phyloP scores from a whole-genome alignment of 2,329 filamentous ascomycete genomes.

The Teratosphaeria nubilosa region DNA sequence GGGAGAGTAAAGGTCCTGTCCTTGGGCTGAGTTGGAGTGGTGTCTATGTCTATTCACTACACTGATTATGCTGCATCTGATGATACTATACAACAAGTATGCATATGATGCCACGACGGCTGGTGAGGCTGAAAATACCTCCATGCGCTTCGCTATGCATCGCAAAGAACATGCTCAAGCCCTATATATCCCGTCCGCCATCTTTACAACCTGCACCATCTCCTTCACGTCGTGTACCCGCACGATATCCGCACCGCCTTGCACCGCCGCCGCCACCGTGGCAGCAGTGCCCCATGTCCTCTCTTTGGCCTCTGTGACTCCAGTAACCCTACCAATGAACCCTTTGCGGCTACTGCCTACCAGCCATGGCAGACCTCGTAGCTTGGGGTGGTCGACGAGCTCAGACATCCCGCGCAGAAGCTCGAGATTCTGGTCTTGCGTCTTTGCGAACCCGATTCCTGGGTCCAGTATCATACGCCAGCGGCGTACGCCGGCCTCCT shows the following conservation, averaged over 20 bases:
- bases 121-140: neutral
- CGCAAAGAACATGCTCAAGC: neutral
- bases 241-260: constrained; percentile 82
- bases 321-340: constrained; percentile 77
- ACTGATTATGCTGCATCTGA: neutral
- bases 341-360: constrained; percentile 80
- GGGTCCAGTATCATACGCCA: constrained; percentile 96
- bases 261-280: constrained; percentile 73
- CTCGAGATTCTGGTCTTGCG: constrained; percentile 67
- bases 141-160: neutral
- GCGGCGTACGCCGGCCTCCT: constrained; percentile 70
- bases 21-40: neutral
- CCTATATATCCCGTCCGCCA: constrained; percentile 72
- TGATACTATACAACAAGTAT: neutral
- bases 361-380: constrained; percentile 72
- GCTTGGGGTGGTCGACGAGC: constrained; percentile 50
- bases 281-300: constrained; percentile 80
- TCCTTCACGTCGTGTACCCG: constrained; percentile 82
- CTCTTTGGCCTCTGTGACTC: constrained; percentile 58
- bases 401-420: constrained; percentile 63
- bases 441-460: constrained; percentile 89
- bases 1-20: constrained; percentile 7
- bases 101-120: neutral
- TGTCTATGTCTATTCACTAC: neutral
- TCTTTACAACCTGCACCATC: constrained; percentile 74